Base-by-base conservation (phyloP, 192 early-diverging fungal genomes). In the Haplosporangium gracile region DNA sequence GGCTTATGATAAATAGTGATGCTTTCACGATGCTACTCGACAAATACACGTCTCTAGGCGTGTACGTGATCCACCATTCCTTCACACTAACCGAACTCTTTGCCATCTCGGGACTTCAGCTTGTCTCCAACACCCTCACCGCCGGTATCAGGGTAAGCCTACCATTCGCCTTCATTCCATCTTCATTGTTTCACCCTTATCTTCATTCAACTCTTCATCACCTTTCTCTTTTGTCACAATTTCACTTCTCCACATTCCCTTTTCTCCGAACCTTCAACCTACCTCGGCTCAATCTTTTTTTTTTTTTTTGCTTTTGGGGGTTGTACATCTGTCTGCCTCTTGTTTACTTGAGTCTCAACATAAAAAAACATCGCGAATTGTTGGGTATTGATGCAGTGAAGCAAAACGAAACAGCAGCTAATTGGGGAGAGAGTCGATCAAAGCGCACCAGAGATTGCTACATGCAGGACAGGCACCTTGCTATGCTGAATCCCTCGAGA, bases 51-150 rank as follows among this genome's bases (percentile, higher is more conserved):
- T 89, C 88, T 10, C 77, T 93, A 13, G 92, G 93, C 32, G 88
- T 94, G 18, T 93, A 93, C 71, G 76, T 95, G 24, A 89, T 96
- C 26, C 93, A 95, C 71, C 91, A 92, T 78, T 88, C 92, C 11
- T 97, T 96, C 78, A 95, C 94, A 11, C 87, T 97, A 6, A 94
- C 94, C 8, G 96, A 97, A 81, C 87, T 96, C 34, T 92, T 97
- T 74, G 91, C 94, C 18, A 88, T 94, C 87, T 92, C 95, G 42
- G 93, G 96, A 1, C 95, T 97, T 77, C 93, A 97, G 68, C 83
- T 97, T 63, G 94, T 94, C 36, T 94, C 96, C 57, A 91, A 91
- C 29, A 95, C 95, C 13, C 91, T 97, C 51, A 93, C 93, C 68
- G 90, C 94, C 69, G 89, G 94, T 32, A 80, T 95, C 69, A 88